Base-by-base conservation (phyloP, 2,329 filamentous ascomycete species). In the Ophiosphaerella korrae region DNA sequence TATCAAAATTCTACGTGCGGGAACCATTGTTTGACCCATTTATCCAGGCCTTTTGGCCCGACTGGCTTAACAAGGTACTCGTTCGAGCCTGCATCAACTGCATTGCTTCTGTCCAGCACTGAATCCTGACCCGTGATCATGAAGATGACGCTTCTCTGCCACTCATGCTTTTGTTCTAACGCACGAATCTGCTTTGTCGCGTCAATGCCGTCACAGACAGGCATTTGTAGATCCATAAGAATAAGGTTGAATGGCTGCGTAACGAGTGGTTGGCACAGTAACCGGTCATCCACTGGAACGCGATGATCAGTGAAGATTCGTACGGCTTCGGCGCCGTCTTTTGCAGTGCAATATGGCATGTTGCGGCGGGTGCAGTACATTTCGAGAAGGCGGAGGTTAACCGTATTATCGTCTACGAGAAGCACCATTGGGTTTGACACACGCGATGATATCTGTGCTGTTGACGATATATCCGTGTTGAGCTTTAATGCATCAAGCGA, bases 361-460 rank as follows among this genome's bases (percentile, higher is more conserved):
- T 63, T 60, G 23, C 78, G 70, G 43, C 75, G 78, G 16, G 66
- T 70, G 62, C 77, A 80, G 57, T 80, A 80, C 75, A 80, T 78
- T 26, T 75, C 65, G 23, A 80, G 52, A 34, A 80, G 75, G 14
- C 76, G 74, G 0, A 80, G 66, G 18, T 80, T 80, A 43, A 79
- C 68, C 1, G 63, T 46, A 36, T 80, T 80, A 50, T 79, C 78
- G 43, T 80, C 78, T 1, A 79, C 78, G 2, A 80, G 61, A 0
- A 80, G 64, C 1, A 67, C 62, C 51, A 62, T 53, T 1, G 68
- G 67, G 36, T 62, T 62, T 12, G 9, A 38, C 1, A 33, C 40
- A 14, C 9, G 26, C 34, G 7, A 9, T 33, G 37, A 47, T 39
- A 13, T 36, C 23, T 2, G 42, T 23, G 24, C 18, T 6, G 40